These are phyloP conservation scores for Rhizoclosmatium sp. DNA, from an alignment of 192 early-diverging fungal species.

Conservation along the genomic window DNA sequence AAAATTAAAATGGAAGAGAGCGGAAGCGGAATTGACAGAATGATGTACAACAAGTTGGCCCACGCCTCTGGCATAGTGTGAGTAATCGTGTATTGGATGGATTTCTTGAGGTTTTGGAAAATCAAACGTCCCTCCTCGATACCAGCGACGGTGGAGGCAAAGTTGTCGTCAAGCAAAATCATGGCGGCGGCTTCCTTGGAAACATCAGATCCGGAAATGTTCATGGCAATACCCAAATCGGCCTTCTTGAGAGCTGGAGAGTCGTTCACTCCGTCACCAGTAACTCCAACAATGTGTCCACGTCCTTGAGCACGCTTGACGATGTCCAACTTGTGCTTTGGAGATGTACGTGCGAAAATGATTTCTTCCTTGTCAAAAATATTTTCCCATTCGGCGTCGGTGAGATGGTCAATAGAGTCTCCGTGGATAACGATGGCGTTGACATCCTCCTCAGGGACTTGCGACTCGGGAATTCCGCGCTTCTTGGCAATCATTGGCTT, in stretches of 20 bases:
- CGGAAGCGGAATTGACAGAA: conserved; percentile 87
- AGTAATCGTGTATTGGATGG: conserved; percentile 71
- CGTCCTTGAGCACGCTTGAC: conserved; percentile 86
- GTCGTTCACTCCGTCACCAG: conserved; percentile 96
- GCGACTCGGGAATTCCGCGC: conserved; percentile 62
- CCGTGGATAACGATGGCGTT: conserved; percentile 84
- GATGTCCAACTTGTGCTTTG: conserved; percentile 94
- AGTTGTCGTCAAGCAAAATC: conserved; percentile 97
- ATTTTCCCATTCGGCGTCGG: conserved; percentile 81
- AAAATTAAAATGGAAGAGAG: conserved; percentile 86
- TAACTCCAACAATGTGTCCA: conserved; percentile 96
- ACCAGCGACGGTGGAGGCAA: conserved; percentile 88
- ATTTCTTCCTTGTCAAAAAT: conserved; percentile 84
- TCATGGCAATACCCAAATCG: conserved; percentile 97
- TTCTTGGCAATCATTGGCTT: conserved; percentile 77
- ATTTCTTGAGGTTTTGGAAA: conserved; percentile 95
- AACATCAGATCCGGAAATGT: conserved; percentile 92
- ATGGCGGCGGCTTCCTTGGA: conserved; percentile 94
- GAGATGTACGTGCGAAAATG: conserved; percentile 93
- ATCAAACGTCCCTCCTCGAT: conserved; percentile 96
- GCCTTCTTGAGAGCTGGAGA: conserved; percentile 95
- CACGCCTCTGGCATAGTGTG: conserved; percentile 92
- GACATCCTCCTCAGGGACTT: conserved; percentile 64
- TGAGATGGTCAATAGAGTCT: conserved; percentile 74
- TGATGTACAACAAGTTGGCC: conserved; percentile 85